Evolutionary conservation across 306 rosid genomes (phyloP), one percentile per base, ranked within the genome.

Genomic region (Coriaria nepalensis): DNA sequence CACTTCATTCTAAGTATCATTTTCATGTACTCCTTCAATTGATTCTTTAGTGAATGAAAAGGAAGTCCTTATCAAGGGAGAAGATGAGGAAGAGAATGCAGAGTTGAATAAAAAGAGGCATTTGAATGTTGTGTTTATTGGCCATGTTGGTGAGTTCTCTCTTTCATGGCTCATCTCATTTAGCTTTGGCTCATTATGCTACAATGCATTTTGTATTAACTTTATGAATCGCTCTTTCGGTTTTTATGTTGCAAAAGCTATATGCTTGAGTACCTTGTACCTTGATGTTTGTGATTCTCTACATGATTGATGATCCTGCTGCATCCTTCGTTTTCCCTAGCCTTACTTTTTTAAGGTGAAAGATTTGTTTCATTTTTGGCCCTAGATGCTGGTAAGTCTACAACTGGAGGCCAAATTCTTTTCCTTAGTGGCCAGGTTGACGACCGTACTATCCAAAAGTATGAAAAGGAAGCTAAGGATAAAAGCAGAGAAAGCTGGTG

Each of bases 401-500:
- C 98, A 10, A 81, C 82, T 51, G 98, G 98, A 50, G 98, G 98
- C 40, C 98, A 90, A 70, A 90, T 90, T 68, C 98, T 90, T 77
- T 85, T 85, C 73, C 92, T 90, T 41, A 90, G 95, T 63, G 81
- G 95, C 53, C 94, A 79, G 70, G 98, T 92, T 64, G 98, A 92
- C 60, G 98, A 92, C 38, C 83, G 98, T 15, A 92, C 98, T 8
- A 92, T 92, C 65, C 96, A 85, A 63, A 92, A 92, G 64, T 92
- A 85, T 8, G 98, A 92, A 70, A 92, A 77, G 62, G 98, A 92
- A 83, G 98, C 98, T 5, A 92, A 92, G 77, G 98, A 92, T 20
- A 92, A 92, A 70, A 92, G 96, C 70, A 78, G 98, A 69, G 98
- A 92, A 70, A 92, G 98, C 74, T 92, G 98, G 98, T 92, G 59